Conservation (phyloP, 164 flowering plant genomes). For the Annona squamosa region DNA sequence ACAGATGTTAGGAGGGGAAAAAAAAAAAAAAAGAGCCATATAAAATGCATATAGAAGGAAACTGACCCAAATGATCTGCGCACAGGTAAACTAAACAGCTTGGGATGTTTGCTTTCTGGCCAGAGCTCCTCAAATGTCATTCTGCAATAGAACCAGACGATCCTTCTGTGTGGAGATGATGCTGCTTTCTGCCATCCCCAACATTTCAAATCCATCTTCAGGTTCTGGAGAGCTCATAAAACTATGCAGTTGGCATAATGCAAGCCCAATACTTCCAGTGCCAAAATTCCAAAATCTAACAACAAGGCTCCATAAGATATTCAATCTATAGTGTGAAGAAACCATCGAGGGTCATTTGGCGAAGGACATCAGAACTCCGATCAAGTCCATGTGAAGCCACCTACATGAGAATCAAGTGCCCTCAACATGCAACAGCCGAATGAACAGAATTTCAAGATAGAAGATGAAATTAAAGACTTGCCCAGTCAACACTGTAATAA, state of each 20-base stretch:
- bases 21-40: too few species aligned
- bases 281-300: slow-evolving; percentile 9
- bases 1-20: too few species aligned
- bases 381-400: slow-evolving; percentile 96
- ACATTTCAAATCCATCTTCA: too few species aligned
- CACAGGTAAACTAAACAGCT: too few species aligned
- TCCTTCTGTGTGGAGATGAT: too few species aligned
- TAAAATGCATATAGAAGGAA: too few species aligned
- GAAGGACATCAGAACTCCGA: slow-evolving; percentile 77
- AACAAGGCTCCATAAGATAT: neutral
- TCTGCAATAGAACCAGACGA: neutral
- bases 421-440: neutral
- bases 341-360: slow-evolving; percentile 57
- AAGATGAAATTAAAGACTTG: neutral
- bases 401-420: slow-evolving; percentile 26
- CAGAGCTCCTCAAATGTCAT: neutral
- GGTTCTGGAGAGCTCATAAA: too few species aligned
- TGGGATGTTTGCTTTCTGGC: too few species aligned
- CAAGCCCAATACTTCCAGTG: neutral
- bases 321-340: slow-evolving; percentile 34
- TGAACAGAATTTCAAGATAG: neutral
- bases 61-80: too few species aligned
- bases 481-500: neutral
- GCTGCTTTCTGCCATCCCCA: too few species aligned
- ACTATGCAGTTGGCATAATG: too few species aligned